These are phyloP conservation scores for Tricholoma saponaceum DNA, from an alignment of 768 basidiomycete species.

Conservation along the genomic window DNA sequence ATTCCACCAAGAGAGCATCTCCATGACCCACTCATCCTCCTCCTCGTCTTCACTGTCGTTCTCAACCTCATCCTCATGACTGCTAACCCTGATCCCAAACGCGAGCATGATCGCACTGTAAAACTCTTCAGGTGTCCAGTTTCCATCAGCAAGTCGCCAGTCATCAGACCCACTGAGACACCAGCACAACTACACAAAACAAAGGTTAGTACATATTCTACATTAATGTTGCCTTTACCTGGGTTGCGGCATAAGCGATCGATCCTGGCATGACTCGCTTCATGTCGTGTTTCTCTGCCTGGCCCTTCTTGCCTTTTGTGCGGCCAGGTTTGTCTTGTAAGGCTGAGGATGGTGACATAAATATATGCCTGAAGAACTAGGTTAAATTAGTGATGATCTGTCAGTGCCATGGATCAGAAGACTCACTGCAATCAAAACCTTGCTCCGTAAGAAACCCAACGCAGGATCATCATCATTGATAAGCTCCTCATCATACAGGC, in stretches of 20 bases:
- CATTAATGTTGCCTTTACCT: not conserved
- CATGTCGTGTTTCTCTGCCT: not conserved
- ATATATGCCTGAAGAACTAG: slow-evolving; percentile 1
- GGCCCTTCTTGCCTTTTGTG: not conserved
- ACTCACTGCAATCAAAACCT: not conserved
- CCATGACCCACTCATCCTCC: too few species aligned
- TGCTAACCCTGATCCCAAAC: not conserved
- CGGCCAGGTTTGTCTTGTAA: not conserved
- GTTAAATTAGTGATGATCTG: not conserved
- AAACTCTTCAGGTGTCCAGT: not conserved
- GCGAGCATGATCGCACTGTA: not conserved
- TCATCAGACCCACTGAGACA: not conserved
- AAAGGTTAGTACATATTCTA: not conserved
- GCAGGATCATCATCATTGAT: not conserved
- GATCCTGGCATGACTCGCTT: not conserved
- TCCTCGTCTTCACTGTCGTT: not conserved
- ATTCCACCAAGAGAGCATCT: too few species aligned
- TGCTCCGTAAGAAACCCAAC: not conserved
- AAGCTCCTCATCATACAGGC: not conserved
- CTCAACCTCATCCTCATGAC: not conserved
- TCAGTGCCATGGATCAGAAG: not conserved
- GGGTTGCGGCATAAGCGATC: not conserved
- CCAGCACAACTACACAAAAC: not conserved
- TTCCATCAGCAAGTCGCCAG: not conserved
- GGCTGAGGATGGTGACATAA: not conserved